Evolutionary conservation across 257 asterid species (phyloP).

Genomic region (Linaria vulgaris): DNA sequence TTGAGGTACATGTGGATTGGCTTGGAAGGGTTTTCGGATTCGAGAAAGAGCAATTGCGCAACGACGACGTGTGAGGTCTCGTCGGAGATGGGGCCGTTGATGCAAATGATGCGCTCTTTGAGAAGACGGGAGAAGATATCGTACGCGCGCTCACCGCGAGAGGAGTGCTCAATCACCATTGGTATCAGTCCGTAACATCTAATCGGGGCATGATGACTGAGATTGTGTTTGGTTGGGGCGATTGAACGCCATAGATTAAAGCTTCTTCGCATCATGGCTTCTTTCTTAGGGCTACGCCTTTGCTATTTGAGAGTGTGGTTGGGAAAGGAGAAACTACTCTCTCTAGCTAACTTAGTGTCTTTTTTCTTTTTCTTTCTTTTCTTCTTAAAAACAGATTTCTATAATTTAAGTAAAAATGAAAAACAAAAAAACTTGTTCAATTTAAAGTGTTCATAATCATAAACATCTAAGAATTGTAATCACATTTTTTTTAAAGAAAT

Average conservation of each 20-base stretch:
- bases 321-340: too few species aligned
- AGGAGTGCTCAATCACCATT: slow-evolving; percentile 92
- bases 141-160: slow-evolving; percentile 89
- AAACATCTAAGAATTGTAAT: too few species aligned
- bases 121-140: slow-evolving; percentile 87
- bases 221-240: background rate
- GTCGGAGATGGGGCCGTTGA: slow-evolving; percentile 82
- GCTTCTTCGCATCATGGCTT: slow-evolving; percentile 14
- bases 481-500: too few species aligned
- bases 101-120: slow-evolving; percentile 89
- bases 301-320: background rate
- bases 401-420: too few species aligned
- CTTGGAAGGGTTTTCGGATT: slow-evolving; percentile 85
- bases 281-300: slow-evolving; percentile 8
- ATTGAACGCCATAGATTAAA: slow-evolving; percentile 16
- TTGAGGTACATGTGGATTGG: slow-evolving; percentile 91
- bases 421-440: too few species aligned
- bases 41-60: slow-evolving; percentile 91
- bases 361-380: too few species aligned
- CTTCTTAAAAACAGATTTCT: too few species aligned
- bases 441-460: too few species aligned
- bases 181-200: slow-evolving; percentile 70
- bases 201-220: slow-evolving; percentile 6
- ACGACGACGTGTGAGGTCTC: slow-evolving; percentile 91
- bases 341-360: too few species aligned